Evolutionary conservation across 352 stramenopile genomes (phyloP).

Genomic region (Globisporangium echinulatum): DNA sequence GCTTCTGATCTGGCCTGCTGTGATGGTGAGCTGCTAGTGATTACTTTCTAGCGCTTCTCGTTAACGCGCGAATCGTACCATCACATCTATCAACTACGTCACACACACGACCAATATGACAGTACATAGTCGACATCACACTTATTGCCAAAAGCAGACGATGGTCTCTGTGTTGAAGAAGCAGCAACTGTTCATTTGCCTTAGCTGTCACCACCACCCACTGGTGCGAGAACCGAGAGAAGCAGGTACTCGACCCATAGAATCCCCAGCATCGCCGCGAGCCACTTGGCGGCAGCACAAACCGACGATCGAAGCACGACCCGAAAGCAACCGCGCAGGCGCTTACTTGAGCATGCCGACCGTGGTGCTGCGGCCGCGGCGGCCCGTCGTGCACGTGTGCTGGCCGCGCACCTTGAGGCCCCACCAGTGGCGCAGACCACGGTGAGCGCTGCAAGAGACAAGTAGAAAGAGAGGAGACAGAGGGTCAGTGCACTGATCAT

Average conservation of each 20-base stretch:
- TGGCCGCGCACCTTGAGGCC: constrained; percentile 98
- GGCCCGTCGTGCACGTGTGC: constrained; percentile 99
- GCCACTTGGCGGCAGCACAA: not conserved
- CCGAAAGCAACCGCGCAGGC: constrained; percentile 13
- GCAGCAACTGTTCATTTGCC: constrained; percentile 19
- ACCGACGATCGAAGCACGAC: constrained; percentile 11
- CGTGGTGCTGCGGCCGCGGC: constrained; percentile 73
- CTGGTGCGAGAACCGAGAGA: constrained; percentile 6
- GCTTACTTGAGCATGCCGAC: constrained; percentile 86
- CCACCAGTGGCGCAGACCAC: constrained; percentile 99
- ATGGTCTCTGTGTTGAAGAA: constrained; percentile 9
- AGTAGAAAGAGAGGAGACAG: not conserved
- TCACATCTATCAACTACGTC: too few relatives aligned
- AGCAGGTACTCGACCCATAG: constrained; percentile 28
- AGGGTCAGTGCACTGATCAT: not conserved
- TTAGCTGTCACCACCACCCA: constrained; percentile 12
- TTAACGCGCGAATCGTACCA: too few relatives aligned
- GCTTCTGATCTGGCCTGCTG: too few relatives aligned
- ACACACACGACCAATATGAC: too few relatives aligned
- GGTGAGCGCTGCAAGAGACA: constrained; percentile 74
- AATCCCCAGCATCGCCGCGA: constrained; percentile 42
- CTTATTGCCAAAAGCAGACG: not conserved
- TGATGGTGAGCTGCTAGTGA: too few relatives aligned
- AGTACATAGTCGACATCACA: too few relatives aligned
- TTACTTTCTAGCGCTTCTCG: too few relatives aligned